Evolutionary conservation across 2,329 filamentous ascomycete species (phyloP).

Genomic region (Stachybotrys chartarum): DNA sequence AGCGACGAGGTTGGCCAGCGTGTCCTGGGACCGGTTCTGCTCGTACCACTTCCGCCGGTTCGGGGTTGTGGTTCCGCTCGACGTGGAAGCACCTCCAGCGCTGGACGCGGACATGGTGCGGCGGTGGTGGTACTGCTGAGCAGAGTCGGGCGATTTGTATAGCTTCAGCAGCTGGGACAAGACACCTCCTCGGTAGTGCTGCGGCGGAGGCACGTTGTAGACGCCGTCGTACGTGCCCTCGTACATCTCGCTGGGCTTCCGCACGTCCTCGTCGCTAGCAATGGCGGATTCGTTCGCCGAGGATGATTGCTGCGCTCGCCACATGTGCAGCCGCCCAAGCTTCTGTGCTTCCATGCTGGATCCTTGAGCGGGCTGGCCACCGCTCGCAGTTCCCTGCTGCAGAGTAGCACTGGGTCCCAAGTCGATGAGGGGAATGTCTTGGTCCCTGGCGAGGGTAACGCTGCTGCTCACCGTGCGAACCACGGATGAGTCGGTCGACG

Average conservation of each 20-base stretch:
- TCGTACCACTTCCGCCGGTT: constrained; percentile 41
- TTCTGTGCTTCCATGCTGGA: background rate
- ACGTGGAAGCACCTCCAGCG: constrained; percentile 18
- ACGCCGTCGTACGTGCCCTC: constrained; percentile 33
- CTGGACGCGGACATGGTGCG: constrained; percentile 18
- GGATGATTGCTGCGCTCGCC: background rate
- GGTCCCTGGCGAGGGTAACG: background rate
- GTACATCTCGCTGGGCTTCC: constrained; percentile 24
- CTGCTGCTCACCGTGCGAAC: background rate
- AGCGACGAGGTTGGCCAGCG: constrained; percentile 37
- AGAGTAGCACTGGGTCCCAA: background rate
- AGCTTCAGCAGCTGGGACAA: constrained; percentile 39
- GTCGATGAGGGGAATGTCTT: background rate
- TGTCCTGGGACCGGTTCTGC: constrained; percentile 38
- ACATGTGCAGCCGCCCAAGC: background rate
- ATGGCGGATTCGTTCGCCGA: constrained; percentile 6
- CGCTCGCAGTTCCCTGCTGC: background rate
- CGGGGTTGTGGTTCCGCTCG: constrained; percentile 32
- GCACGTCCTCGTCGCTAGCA: constrained; percentile 6
- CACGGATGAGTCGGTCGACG: constrained; percentile 3
- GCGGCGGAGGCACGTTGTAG: constrained; percentile 30
- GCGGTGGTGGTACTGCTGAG: constrained; percentile 9
- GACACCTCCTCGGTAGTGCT: constrained; percentile 36
- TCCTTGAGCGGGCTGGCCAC: background rate
- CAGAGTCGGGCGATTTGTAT: constrained; percentile 30